Evolutionary conservation across 1,284 basidiomycete genomes (phyloP).

Genomic region (Papiliotrema fonsecae): DNA sequence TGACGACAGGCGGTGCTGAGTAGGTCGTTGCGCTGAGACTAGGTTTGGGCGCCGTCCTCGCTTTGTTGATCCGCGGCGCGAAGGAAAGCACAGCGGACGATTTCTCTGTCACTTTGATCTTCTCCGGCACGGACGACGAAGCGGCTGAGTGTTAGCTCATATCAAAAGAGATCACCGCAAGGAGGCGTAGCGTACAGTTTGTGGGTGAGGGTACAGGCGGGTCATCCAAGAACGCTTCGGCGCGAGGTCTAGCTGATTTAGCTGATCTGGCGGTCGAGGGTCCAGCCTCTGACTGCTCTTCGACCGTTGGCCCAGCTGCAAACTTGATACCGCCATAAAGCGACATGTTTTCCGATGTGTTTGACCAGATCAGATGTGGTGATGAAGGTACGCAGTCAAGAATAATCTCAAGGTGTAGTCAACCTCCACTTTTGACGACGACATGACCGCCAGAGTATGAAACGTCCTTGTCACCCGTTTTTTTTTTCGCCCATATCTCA

Average conservation of each 20-base stretch:
- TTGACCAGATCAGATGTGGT: neutral
- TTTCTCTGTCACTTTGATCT: conserved; percentile 12
- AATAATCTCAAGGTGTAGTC: neutral
- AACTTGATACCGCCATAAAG: conserved; percentile 44
- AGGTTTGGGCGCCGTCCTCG: conserved; percentile 17
- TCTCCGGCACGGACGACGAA: neutral
- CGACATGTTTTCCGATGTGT: neutral
- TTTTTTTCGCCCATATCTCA: no score
- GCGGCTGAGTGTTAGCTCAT: no score
- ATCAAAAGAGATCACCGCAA: no score
- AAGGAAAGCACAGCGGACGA: conserved; percentile 41
- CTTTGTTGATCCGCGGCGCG: conserved; percentile 36
- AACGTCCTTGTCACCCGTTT: no score
- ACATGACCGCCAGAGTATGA: no score
- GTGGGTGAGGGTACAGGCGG: no score
- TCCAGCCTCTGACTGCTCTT: neutral
- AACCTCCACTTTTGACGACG: no score
- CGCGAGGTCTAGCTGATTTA: neutral
- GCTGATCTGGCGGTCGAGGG: neutral
- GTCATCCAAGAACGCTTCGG: neutral
- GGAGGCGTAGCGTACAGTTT: no score
- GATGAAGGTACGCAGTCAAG: neutral
- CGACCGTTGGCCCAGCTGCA: conserved; percentile 3
- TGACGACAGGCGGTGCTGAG: conserved; percentile 4
- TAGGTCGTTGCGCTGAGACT: neutral